Conservation (phyloP, 2,329 filamentous ascomycete genomes). For the Domatiomyces catenatus region DNA sequence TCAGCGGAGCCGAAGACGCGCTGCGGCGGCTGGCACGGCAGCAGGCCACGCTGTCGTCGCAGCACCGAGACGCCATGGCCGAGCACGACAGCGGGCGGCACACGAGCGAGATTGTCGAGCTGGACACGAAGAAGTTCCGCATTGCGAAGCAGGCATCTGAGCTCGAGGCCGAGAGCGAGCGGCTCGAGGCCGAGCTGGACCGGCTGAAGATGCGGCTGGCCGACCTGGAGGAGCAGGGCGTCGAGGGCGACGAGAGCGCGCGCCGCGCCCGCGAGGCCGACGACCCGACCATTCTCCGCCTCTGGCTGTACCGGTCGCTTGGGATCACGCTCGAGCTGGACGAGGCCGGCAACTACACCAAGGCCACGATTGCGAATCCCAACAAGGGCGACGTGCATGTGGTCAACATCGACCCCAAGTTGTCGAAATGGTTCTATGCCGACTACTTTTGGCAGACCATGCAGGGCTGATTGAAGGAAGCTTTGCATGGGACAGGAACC, state of each 20-base stretch:
- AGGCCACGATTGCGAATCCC: conserved; percentile 71
- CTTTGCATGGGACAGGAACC: too few relatives aligned
- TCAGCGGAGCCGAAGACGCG: conserved; percentile 51
- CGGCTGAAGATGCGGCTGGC: conserved; percentile 60
- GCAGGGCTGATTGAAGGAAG: conserved; percentile 28
- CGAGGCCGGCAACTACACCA: conserved; percentile 63
- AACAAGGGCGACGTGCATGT: conserved; percentile 85
- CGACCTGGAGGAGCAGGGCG: conserved; percentile 72
- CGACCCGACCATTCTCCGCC: conserved; percentile 46
- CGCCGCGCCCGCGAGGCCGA: conserved; percentile 38
- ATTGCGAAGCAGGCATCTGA: conserved; percentile 83
- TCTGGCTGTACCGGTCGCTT: conserved; percentile 81
- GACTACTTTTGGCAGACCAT: conserved; percentile 93
- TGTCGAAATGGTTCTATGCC: conserved; percentile 80
- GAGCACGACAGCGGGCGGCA: conserved; percentile 62
- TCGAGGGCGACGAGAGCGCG: conserved; percentile 51
- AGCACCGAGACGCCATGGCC: conserved; percentile 60
- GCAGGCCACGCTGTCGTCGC: conserved; percentile 56
- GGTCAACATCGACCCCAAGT: conserved; percentile 84
- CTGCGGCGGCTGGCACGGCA: conserved; percentile 61
- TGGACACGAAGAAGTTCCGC: conserved; percentile 89
- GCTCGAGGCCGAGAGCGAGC: conserved; percentile 84
- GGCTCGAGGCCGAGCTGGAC: conserved; percentile 63
- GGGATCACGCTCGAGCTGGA: conserved; percentile 83
- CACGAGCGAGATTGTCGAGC: conserved; percentile 65